Evolutionary conservation across 257 asterid genomes (phyloP).

Genomic region (Solanum ahanhuiri): DNA sequence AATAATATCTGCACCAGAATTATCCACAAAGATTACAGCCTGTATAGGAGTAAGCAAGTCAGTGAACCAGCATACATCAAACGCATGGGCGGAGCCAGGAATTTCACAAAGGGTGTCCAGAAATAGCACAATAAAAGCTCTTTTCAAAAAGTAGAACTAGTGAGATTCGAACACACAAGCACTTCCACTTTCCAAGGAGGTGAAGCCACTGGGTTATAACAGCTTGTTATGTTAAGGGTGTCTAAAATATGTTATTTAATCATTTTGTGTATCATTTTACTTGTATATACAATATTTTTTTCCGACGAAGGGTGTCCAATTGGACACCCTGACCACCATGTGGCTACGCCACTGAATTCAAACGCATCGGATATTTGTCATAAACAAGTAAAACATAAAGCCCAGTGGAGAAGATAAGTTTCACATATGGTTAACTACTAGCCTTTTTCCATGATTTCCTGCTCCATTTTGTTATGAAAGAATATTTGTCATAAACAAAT

Average conservation of each 20-base stretch:
- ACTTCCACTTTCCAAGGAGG: no score
- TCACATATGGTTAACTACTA: neutral
- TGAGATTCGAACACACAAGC: no score
- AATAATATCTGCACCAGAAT: conserved; percentile 92
- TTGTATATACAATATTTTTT: no score
- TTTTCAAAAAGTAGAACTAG: no score
- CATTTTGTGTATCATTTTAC: no score
- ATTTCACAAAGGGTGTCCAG: no score
- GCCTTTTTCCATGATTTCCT: conserved; percentile 75
- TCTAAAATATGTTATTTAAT: no score
- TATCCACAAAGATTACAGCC: conserved; percentile 90
- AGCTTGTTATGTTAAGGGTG: no score
- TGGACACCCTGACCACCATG: no score
- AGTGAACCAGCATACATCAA: neutral
- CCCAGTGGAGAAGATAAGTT: neutral
- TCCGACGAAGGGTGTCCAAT: no score
- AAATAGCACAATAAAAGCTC: no score
- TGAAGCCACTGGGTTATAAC: no score
- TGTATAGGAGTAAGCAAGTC: conserved; percentile 23
- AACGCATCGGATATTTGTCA: neutral
- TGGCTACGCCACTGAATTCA: neutral
- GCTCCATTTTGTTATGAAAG: conserved; percentile 56
- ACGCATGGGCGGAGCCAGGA: neutral
- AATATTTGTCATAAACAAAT: neutral
- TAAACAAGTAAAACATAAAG: neutral